Conservation (phyloP, 148 eudicot genomes). For the Cornus florida region DNA sequence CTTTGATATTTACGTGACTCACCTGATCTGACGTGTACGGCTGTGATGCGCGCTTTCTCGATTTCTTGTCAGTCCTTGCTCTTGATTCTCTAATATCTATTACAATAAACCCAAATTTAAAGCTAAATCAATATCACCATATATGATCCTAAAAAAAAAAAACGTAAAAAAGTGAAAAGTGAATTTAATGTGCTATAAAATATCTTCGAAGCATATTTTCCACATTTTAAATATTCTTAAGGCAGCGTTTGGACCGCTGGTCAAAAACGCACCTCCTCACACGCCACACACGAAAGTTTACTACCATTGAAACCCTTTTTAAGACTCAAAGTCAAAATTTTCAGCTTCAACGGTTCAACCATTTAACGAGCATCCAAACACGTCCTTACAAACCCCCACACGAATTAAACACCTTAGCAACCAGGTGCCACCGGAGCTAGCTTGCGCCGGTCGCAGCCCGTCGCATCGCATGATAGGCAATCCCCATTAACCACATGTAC, state of each 20-base stretch:
- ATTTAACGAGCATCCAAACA: background rate
- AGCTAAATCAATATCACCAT: no score
- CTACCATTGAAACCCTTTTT: no score
- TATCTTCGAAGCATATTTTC: background rate
- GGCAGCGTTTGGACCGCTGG: background rate
- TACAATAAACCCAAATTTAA: background rate
- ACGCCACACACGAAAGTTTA: background rate
- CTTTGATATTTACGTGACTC: background rate
- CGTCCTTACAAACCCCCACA: background rate
- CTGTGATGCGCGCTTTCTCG: constrained; percentile 15
- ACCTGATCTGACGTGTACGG: constrained; percentile 16
- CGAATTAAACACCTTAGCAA: background rate
- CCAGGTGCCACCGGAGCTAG: background rate
- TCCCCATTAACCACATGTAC: no score
- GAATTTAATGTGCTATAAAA: background rate
- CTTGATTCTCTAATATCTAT: constrained; percentile 3
- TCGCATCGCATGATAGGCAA: no score
- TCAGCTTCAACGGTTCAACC: no score
- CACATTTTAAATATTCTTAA: background rate
- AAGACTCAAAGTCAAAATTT: no score
- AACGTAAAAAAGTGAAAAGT: background rate
- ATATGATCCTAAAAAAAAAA: no score
- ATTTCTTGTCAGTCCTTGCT: constrained; percentile 15
- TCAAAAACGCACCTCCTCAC: background rate
- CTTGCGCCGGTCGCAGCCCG: background rate